phyloP scores from a whole-genome alignment of 805 yeast genomes.

The Groenewaldozyma tartarivorans region DNA sequence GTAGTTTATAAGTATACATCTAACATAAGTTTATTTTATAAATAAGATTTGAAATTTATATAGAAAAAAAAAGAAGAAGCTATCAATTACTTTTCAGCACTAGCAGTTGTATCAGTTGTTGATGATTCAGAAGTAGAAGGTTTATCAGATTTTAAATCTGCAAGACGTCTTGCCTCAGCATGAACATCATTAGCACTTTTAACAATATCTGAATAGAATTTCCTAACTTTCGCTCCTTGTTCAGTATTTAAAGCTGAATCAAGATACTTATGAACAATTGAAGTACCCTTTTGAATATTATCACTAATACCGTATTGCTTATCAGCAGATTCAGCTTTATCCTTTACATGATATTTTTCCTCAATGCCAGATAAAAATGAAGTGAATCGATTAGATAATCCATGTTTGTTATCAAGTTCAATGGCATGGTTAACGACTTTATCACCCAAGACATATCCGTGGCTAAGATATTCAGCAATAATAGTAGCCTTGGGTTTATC shows the following conservation, averaged over 20 bases:
- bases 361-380: conserved; percentile 47
- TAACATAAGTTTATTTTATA: too few relatives aligned
- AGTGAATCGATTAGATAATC: conserved; percentile 47
- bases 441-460: conserved; percentile 66
- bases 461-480: conserved; percentile 63
- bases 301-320: conserved; percentile 34
- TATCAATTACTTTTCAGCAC: conserved; percentile 7
- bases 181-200: conserved; percentile 57
- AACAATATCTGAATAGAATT: conserved; percentile 47
- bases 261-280: conserved; percentile 17
- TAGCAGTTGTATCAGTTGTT: conserved; percentile 5
- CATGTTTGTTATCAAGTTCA: conserved; percentile 55
- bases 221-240: conserved; percentile 50
- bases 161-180: conserved; percentile 63
- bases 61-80: conserved; percentile 7
- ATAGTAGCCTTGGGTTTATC: conserved; percentile 68
- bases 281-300: conserved; percentile 26
- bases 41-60: neutral
- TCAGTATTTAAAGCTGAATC: conserved; percentile 30
- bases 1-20: too few relatives aligned
- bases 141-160: conserved; percentile 42
- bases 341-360: conserved; percentile 49
- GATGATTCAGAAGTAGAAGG: too few relatives aligned
- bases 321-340: conserved; percentile 39
- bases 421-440: conserved; percentile 50